Base-by-base conservation (phyloP, 768 basidiomycete genomes). In the Calvatia gigantea region DNA sequence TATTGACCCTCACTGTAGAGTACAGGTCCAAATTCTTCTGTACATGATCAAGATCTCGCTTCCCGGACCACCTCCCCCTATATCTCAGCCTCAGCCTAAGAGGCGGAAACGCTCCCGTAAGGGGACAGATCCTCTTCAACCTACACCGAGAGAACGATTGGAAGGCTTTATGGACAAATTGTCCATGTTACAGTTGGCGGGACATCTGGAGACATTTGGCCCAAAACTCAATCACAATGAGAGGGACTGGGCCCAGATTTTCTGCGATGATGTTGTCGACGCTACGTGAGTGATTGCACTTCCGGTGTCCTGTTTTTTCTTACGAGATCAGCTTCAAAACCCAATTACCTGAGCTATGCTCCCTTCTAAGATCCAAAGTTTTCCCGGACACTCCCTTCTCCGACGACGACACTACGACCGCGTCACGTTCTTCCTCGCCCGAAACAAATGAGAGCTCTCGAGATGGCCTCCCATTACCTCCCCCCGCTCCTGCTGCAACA, bases 141-240 rank as follows among this genome's bases (percentile, higher is more conserved):
- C 62, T 54, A 65, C 59, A 49, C 64, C 52, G 1, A 79, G 81
- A 47, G 85, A 83, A n/a, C 75, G 77, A 23, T 68, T 90, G 1
- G 88, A 91, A 65, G 72, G 75, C 1, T 84, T 86, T 67, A 89
- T 90, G 85, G 89, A 91, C 68, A 88, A 85, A 62, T 67, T 92
- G 6, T 87, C 85, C 3, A 83, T 79, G 70, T 89, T 88, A 87
- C 90, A 91, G 63, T 78, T 91, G 19, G 66, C 86, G 54, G 69
- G 73, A 23, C 65, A 62, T 3, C 63, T 79, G 11, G 65, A 72
- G 21, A 37, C 53, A n/a, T 51, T 57, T 37, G 25, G 51, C 23
- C 31, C 58, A 39, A 35, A 17, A n/a, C 49, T 25, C n/a, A 45
- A 62, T 51, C 59, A 57, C 56, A 47, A 75, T 17, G 72, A 76